These are phyloP conservation scores for Phoma herbarum DNA, from an alignment of 2,329 filamentous ascomycete genomes.

Conservation along the genomic window DNA sequence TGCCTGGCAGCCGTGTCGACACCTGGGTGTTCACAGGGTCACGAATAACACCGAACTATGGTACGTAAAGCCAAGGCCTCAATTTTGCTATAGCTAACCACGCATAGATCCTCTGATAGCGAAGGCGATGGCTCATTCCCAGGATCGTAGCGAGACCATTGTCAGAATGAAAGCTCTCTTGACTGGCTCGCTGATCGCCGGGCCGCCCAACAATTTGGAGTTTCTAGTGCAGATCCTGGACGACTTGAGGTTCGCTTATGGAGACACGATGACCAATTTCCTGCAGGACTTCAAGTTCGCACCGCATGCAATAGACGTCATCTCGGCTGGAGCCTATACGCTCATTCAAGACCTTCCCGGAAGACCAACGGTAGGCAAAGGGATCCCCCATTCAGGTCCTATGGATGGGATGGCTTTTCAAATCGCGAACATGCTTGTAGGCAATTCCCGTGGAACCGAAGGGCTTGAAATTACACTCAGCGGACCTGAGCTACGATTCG, in stretches of 20 bases:
- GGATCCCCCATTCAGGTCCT: constrained; percentile 67
- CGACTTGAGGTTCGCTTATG: constrained; percentile 57
- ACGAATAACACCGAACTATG: constrained; percentile 66
- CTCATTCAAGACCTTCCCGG: constrained; percentile 68
- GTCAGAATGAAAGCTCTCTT: constrained; percentile 57
- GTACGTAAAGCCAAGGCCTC: constrained; percentile 37
- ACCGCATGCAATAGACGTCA: constrained; percentile 63
- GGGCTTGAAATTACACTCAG: constrained; percentile 68
- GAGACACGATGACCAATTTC: constrained; percentile 66
- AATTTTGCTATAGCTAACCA: not conserved
- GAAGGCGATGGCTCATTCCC: constrained; percentile 65
- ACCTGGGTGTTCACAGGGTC: constrained; percentile 70
- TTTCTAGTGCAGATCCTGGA: constrained; percentile 63
- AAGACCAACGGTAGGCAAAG: constrained; percentile 64
- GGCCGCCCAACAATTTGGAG: constrained; percentile 66
- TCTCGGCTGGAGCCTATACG: constrained; percentile 66
- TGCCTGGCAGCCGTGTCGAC: constrained; percentile 64
- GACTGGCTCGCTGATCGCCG: constrained; percentile 58
- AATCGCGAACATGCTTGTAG: constrained; percentile 67
- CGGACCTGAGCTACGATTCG: constrained; percentile 67
- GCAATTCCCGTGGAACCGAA: constrained; percentile 62
- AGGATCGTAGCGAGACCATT: constrained; percentile 55
- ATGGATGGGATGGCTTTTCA: constrained; percentile 69
- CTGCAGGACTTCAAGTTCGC: constrained; percentile 61
- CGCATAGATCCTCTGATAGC: constrained; percentile 62